Base-by-base conservation (phyloP, 441 rosid genomes). In the Theobroma grandiflorum region DNA sequence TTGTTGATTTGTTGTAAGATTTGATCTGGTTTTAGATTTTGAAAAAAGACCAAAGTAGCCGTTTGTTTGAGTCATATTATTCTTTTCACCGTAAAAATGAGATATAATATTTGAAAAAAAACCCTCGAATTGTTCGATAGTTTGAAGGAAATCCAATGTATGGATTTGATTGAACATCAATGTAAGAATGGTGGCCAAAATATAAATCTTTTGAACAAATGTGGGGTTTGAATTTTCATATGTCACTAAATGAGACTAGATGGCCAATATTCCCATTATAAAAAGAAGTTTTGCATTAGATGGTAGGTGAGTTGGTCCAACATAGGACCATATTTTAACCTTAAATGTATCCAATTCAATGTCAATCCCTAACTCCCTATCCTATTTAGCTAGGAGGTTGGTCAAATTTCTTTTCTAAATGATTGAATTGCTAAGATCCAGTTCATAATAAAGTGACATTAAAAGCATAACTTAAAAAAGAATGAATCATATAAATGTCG, bases 1-100 rank as follows among this genome's bases (percentile, higher is more conserved):
- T 58, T 42, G 14, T 14, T n/a, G 22, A 20, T 11, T 33, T 10
- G 42, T 9, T 42, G 5, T 10, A n/a, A 16, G 47, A 22, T 33
- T 9, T 52, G 26, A 52, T 70, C 73, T 47, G 70, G 38, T 70
- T 33, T 66, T 47, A 18, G 31, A 70, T 33, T 80, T 81, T 70
- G 74, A 77, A 83, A 74, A 79, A 76, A 78, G 78, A 84, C 58
- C 14, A 42, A 38, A 26, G 49, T 40, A 50, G 37, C 35, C 55
- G 12, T 62, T 26, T 26, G 31, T 26, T 26, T 26, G 31, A 26
- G 1, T 26, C 0, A 26, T 0, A 26, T 1, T 26, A 26, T 26
- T 26, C 31, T 26, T 26, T 26, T 26, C 31, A 26, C 31, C 31
- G 31, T 26, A 26, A 26, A 26, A 26, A 26, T 70, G 66, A 35